Evolutionary conservation across 768 basidiomycete species (phyloP), one percentile per base, ranked within the genome.

Genomic region (Calocera cornea): DNA sequence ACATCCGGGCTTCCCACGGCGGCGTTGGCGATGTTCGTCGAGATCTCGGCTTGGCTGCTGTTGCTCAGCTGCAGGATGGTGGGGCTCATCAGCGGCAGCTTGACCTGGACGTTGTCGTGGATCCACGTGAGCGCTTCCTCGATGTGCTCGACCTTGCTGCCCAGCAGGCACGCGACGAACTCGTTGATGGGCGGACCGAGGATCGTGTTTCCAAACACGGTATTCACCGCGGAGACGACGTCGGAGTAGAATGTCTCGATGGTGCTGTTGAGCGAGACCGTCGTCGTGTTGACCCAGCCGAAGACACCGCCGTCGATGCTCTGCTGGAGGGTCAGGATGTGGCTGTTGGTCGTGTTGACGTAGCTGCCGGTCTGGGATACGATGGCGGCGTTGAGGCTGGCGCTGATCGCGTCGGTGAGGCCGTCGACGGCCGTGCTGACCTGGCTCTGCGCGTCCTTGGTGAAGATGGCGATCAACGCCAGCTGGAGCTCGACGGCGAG

Each of bases 261-360:
- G 1, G 95, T 97, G 71, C 80, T 79, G 76, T 99, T 99, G 65
- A 99, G 82, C 5, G 87, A 86, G 2, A 85, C 86, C 0, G 93
- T 95, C 8, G 95, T 95, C 19, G 80, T 83, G 72, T 97, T 93
- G 64, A 98, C 87, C 95, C 95, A 98, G 11, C 94, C 93, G 70
- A 98, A 95, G 54, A 98, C 77, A 29, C 89, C 89, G 41, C 91
- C 79, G 75, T 97, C 92, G 76, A 98, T 84, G 5, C 85, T 83
- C 41, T 79, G 80, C 78, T 98, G 90, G 64, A 92, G 81, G 36
- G 72, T 72, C 64, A 84, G 82, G 24, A 97, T 85, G 34, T 84
- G 88, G 22, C 72, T 73, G 71, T 98, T 99, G 73, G 94, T 81
- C 34, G 80, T 81, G n/a, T 76, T 80, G 2, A 95, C 93, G 71